Percentiles rank a stretch among this genome's conserved stretches.
phyloP scores from a whole-genome alignment of 139 green algal genomes.

The Coelastrella sp. region DNA sequence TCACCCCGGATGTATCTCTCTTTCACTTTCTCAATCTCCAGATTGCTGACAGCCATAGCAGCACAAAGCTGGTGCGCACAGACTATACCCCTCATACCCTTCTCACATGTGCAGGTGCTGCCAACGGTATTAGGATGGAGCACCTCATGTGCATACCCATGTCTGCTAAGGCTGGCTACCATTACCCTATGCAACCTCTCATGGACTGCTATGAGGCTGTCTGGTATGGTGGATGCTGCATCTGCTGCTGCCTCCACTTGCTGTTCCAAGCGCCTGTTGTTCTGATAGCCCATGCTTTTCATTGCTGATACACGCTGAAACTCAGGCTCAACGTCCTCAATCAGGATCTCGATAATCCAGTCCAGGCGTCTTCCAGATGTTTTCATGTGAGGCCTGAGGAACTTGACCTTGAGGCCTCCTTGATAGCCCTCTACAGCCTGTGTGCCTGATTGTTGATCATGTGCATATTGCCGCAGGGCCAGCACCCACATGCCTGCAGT shows the following conservation, averaged over 20 bases:
- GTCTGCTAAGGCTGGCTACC: background rate
- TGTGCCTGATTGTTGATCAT: background rate
- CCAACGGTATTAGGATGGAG: background rate
- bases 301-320: background rate
- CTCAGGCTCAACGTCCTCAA: background rate
- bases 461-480: background rate
- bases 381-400: background rate
- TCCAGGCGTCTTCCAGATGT: background rate
- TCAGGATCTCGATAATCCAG: background rate
- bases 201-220: background rate
- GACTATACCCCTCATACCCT: background rate
- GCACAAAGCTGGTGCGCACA: background rate
- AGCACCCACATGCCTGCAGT: slow-evolving; percentile 8
- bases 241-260: background rate
- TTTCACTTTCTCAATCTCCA: background rate
- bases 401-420: background rate
- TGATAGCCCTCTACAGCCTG: background rate
- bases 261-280: background rate
- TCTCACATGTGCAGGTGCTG: slow-evolving; percentile 9
- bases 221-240: background rate
- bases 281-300: background rate
- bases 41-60: background rate
- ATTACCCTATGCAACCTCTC: background rate
- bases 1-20: background rate
- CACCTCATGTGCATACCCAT: background rate